phyloP scores from a whole-genome alignment of 2,329 filamentous ascomycete genomes.

The Aspergillus sp. region DNA sequence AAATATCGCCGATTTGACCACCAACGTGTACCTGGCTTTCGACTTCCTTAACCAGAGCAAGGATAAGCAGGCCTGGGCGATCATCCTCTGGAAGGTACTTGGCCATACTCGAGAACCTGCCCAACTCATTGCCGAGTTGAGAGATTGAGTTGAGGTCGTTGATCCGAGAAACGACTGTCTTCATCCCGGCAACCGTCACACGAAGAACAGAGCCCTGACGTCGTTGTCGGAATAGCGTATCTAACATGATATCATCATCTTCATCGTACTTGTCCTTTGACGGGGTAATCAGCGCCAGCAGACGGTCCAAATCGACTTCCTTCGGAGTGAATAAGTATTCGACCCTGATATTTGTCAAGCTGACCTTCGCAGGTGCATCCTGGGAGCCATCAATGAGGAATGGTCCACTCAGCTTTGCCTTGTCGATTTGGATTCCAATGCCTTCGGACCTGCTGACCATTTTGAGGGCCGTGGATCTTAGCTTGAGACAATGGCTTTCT shows the following conservation, averaged over 20 bases:
- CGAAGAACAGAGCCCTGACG: constrained; percentile 78
- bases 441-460: constrained; percentile 67
- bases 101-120: constrained; percentile 75
- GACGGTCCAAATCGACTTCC: constrained; percentile 70
- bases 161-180: constrained; percentile 56
- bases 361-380: constrained; percentile 54
- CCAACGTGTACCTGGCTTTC: constrained; percentile 58
- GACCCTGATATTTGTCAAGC: constrained; percentile 60
- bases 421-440: constrained; percentile 66
- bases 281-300: constrained; percentile 81
- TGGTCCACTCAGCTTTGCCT: constrained; percentile 68
- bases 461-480: constrained; percentile 78
- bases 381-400: constrained; percentile 44
- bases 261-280: constrained; percentile 84
- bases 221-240: constrained; percentile 79
- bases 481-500: constrained; percentile 63
- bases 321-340: constrained; percentile 68
- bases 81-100: constrained; percentile 97
- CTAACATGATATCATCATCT: constrained; percentile 90
- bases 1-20: constrained; percentile 59
- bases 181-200: constrained; percentile 58
- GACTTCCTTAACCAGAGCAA: constrained; percentile 60
- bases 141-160: constrained; percentile 62
- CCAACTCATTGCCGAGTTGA: constrained; percentile 68
- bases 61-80: constrained; percentile 74